phyloP scores from a whole-genome alignment of 345 rosid genomes.

The Acer negundo region DNA sequence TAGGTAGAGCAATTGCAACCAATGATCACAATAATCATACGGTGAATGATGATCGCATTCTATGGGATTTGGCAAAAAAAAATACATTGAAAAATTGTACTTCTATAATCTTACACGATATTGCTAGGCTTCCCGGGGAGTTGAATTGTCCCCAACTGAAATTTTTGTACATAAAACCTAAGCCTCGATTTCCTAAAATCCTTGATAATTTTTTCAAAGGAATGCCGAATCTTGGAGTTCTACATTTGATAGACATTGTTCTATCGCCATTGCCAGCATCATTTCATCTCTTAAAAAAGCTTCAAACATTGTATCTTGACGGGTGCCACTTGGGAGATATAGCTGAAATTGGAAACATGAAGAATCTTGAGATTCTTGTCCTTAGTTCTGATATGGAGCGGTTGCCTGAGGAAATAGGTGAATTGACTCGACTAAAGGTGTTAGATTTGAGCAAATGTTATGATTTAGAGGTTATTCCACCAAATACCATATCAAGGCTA shows the following conservation, averaged over 20 bases:
- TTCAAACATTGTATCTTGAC: slow-evolving; percentile 24
- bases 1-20: no score
- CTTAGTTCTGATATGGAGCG: background rate
- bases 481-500: slow-evolving; percentile 6
- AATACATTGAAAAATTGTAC: no score
- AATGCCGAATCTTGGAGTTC: no score
- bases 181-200: no score
- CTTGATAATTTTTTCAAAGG: no score
- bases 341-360: background rate
- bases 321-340: background rate
- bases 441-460: slow-evolving; percentile 16
- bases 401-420: slow-evolving; percentile 25
- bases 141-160: no score
- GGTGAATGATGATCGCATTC: no score
- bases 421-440: slow-evolving; percentile 10
- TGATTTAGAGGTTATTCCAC: slow-evolving; percentile 11
- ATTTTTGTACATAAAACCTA: no score
- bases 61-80: no score
- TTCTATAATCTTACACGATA: no score
- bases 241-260: background rate
- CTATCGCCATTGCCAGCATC: slow-evolving; percentile 15
- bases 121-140: no score
- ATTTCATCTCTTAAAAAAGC: background rate
- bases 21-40: no score
- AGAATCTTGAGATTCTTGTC: slow-evolving; percentile 23